These are phyloP conservation scores for Nitzschia sp. DNA, from an alignment of 108 stramenopile genomes.

Conservation along the genomic window DNA sequence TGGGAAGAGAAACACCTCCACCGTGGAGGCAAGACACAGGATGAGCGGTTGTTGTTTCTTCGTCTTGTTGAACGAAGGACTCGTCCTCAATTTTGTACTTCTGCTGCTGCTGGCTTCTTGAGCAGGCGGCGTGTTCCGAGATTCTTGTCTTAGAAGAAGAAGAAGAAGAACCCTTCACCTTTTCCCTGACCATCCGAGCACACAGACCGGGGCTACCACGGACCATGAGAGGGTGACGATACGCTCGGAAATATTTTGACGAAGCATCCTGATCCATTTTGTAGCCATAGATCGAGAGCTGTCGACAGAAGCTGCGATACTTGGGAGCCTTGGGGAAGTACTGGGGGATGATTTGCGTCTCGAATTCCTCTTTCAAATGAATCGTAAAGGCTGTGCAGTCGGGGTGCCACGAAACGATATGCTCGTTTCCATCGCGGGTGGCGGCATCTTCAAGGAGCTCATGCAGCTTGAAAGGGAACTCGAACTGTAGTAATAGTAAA, in stretches of 20 bases:
- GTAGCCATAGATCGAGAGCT: too few relatives aligned
- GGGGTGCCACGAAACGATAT: conserved; percentile 76
- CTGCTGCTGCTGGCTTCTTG: neutral
- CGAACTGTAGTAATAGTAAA: neutral
- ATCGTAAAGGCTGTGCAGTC: conserved; percentile 77
- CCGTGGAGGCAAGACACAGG: neutral
- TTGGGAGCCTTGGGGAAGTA: conserved; percentile 79
- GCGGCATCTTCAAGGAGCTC: conserved; percentile 8
- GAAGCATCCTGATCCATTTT: neutral
- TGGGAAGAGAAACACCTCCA: too few relatives aligned
- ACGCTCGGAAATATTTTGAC: neutral
- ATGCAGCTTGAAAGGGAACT: conserved; percentile 18
- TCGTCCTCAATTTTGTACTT: neutral
- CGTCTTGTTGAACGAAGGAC: neutral
- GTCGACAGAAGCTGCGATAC: conserved; percentile 74
- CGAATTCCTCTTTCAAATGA: conserved; percentile 65
- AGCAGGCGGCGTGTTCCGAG: neutral
- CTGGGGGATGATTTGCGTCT: conserved; percentile 65
- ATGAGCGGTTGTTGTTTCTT: neutral
- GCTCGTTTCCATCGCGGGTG: conserved; percentile 43
- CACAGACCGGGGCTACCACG: neutral
- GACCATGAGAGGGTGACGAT: neutral
- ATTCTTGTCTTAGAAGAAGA: neutral
- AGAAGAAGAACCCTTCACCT: neutral
- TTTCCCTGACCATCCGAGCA: neutral